Percentiles rank a stretch among this genome's conserved stretches.
Evolutionary conservation across 495 filamentous ascomycete species (phyloP).

Genomic region (Trypethelium eluteriae): DNA sequence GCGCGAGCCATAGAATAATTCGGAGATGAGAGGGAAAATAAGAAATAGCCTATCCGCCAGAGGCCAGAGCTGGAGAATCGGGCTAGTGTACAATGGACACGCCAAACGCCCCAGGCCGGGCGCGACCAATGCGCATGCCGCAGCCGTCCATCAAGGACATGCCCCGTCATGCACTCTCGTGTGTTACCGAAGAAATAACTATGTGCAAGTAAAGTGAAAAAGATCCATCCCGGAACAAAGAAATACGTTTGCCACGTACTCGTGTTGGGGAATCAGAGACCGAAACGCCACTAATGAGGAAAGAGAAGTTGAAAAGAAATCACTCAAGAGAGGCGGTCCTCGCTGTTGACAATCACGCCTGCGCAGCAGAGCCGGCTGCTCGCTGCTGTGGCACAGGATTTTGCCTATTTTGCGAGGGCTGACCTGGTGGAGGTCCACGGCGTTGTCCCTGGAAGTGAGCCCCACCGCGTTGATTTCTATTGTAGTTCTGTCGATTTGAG

Average conservation of each 20-base stretch:
- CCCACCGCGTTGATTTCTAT: conserved; percentile 13
- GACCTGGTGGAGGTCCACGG: conserved; percentile 7
- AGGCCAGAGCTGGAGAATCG: background rate
- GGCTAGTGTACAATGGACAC: background rate
- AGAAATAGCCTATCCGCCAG: conserved; percentile 4
- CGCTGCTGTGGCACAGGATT: conserved; percentile 6
- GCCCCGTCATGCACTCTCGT: background rate
- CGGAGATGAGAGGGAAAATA: background rate
- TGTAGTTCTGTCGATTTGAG: conserved; percentile 10
- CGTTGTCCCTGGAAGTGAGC: conserved; percentile 10
- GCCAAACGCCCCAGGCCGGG: conserved; percentile 1
- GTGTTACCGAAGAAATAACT: background rate
- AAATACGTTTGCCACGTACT: background rate
- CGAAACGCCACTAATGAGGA: conserved; percentile 5
- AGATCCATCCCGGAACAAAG: conserved; percentile 6
- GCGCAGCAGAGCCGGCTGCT: conserved; percentile 2
- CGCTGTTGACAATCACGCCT: background rate
- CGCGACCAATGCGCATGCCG: background rate
- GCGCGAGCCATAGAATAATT: background rate
- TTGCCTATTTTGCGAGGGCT: conserved; percentile 1
- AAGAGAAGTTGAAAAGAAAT: background rate
- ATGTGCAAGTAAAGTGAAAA: background rate
- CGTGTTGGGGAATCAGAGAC: background rate
- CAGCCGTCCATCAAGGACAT: background rate
- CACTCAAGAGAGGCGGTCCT: background rate